These are phyloP conservation scores for Dalechampia spathulata DNA, from an alignment of 441 rosid species.

Conservation along the genomic window DNA sequence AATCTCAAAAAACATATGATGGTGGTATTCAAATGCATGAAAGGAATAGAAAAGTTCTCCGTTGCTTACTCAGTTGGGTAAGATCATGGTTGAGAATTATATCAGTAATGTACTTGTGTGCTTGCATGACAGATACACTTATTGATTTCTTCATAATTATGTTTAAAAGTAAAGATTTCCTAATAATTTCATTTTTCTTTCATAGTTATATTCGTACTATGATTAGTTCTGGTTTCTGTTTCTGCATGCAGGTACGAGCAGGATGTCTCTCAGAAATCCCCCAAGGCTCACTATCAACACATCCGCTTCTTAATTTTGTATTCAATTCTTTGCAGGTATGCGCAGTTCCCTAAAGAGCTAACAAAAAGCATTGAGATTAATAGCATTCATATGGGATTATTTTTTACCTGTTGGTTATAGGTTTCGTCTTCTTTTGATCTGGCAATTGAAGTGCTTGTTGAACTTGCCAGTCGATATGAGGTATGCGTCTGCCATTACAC, in stretches of 20 bases:
- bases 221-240: constrained; percentile 13
- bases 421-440: constrained; percentile 75
- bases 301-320: constrained; percentile 82
- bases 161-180: not conserved
- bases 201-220: not conserved
- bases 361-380: constrained; percentile 5
- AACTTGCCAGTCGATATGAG: constrained; percentile 87
- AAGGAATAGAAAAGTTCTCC: constrained; percentile 70
- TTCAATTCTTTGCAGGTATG: constrained; percentile 77
- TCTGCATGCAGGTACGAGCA: constrained; percentile 63
- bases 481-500: constrained; percentile 28
- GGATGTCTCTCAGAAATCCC: constrained; percentile 96
- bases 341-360: constrained; percentile 1
- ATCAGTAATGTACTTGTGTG: not conserved
- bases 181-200: not conserved
- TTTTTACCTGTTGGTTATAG: constrained; percentile 32
- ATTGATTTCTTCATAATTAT: not conserved
- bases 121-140: not conserved
- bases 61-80: constrained; percentile 98
- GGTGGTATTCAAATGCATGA: constrained; percentile 48
- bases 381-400: constrained; percentile 4
- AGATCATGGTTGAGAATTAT: constrained; percentile 22
- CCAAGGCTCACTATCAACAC: constrained; percentile 58
- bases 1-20: constrained; percentile 61
- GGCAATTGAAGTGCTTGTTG: constrained; percentile 90